These are phyloP conservation scores for Apium graveolens DNA, from an alignment of 129 eudicot species.

Conservation along the genomic window DNA sequence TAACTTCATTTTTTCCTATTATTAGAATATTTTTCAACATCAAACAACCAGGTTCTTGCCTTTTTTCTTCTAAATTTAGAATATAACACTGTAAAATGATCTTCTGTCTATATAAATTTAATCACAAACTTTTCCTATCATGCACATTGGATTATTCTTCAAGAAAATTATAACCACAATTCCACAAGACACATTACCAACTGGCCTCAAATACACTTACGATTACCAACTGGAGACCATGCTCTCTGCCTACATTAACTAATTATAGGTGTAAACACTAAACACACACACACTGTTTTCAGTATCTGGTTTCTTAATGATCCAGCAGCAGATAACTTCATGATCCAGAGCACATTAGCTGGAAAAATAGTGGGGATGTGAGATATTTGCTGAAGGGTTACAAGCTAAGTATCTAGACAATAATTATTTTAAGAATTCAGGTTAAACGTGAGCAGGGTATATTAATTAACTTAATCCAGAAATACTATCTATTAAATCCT, in stretches of 20 bases:
- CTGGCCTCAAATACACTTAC: background rate
- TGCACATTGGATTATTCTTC: background rate
- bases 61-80: no score
- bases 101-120: no score
- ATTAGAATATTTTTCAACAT: no score
- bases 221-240: background rate
- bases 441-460: background rate
- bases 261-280: background rate
- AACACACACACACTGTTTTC: background rate
- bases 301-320: background rate
- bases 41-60: no score
- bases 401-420: slow-evolving; percentile 4
- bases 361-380: slow-evolving; percentile 1
- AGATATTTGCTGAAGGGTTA: background rate
- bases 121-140: no score
- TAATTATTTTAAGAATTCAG: background rate
- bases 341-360: background rate
- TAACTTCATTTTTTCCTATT: no score
- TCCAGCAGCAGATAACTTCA: background rate
- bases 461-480: background rate
- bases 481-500: background rate
- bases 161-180: no score
- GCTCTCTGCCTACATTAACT: no score
- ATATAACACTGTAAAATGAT: no score
- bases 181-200: background rate